Evolutionary conservation across 2,329 filamentous ascomycete species (phyloP), one percentile per base, ranked within the genome.

Genomic region (Pseudopithomyces maydicus): DNA sequence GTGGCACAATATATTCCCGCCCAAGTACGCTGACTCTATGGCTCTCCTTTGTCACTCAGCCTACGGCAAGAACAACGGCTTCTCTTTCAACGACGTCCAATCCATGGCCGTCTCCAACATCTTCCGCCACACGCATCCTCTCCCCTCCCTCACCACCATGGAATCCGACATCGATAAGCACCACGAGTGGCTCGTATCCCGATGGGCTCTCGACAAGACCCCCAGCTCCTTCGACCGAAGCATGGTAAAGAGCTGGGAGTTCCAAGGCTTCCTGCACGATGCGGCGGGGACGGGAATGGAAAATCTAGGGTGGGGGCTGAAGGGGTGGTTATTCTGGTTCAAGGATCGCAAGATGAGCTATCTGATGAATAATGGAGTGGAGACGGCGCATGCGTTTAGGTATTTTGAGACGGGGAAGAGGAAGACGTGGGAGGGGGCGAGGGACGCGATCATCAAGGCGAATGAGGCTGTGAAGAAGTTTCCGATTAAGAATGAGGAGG

Each of bases 271-370:
- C 71, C 42, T 74, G 23, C 68, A 77, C 49, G 62, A 70, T 15
- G 68, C 63, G 12, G 70, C 74, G 3, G 75, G 74, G 6, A 65
- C 66, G 20, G 68, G 68, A 4, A 58, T 77, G 38, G 60, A 69
- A 53, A 67, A 71, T 42, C 64, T 77, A n/a, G 73, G 73, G 3
- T 73, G 66, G 57, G 68, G 66, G 14, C 55, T 52, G 52, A 58
- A 65, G 35, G 73, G 67, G 7, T 77, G 74, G 75, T 63, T 57
- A 52, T 73, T 76, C 48, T 78, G 74, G 69, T 66, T 66, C 55
- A 57, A 56, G 8, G 70, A 78, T 39, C 63, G 64, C 17, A 61
- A 69, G 54, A 62, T 78, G 42, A 74, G 68, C 33, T 65, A 62
- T 23, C 20, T 73, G 41, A 64, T 75, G 52, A 65, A 72, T 55